These are phyloP conservation scores for Rhododendron molle DNA, from an alignment of 148 eudicot species.

Conservation along the genomic window DNA sequence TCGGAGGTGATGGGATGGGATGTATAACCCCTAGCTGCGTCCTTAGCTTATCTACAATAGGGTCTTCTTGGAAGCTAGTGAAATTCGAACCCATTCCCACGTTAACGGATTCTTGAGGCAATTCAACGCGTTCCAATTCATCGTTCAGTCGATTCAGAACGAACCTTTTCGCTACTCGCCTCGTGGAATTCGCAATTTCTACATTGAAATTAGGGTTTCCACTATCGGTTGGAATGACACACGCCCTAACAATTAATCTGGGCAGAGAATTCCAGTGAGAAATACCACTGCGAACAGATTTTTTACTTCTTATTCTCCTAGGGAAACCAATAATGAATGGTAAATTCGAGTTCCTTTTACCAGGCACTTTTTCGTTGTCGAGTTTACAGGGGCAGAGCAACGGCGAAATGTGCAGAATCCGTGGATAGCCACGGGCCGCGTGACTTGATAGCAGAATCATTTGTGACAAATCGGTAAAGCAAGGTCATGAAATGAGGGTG, in stretches of 20 bases:
- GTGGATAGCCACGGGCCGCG: constrained; percentile 21
- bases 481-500: constrained; percentile 22
- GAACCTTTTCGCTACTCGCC: constrained; percentile 43
- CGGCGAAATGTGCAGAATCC: constrained; percentile 16
- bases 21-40: constrained; percentile 86
- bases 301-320: constrained; percentile 19
- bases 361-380: not conserved
- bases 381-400: constrained; percentile 32
- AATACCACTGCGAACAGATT: constrained; percentile 14
- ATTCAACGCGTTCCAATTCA: constrained; percentile 30
- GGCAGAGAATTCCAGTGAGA: constrained; percentile 2
- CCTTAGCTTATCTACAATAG: constrained; percentile 88
- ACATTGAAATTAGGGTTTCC: constrained; percentile 36
- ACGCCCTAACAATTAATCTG: constrained; percentile 24
- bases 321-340: constrained; percentile 9
- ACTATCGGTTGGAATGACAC: constrained; percentile 34
- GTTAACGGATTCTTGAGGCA: constrained; percentile 34
- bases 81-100: constrained; percentile 34
- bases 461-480: constrained; percentile 18
- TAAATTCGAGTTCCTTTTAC: constrained; percentile 15
- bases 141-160: constrained; percentile 44
- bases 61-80: constrained; percentile 66
- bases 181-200: constrained; percentile 37
- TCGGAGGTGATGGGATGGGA: constrained; percentile 80
- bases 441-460: constrained; percentile 34